phyloP scores from a whole-genome alignment of 2,329 filamentous ascomycete genomes.

The Verticillium tricorpus region DNA sequence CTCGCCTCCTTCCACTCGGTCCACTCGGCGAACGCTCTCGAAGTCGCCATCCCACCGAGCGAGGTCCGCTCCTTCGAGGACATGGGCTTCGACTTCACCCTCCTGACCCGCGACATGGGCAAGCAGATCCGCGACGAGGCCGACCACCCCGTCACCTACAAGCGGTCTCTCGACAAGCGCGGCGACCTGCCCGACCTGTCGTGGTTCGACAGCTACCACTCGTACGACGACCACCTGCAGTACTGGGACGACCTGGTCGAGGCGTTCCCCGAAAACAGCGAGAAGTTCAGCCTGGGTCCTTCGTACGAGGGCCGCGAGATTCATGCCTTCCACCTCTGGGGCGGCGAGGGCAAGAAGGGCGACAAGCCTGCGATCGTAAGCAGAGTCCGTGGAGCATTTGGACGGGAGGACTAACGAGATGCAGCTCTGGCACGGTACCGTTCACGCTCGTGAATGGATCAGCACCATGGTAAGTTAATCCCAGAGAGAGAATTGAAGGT shows the following conservation, averaged over 20 bases:
- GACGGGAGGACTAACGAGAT: neutral
- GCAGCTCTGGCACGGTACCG: constrained; percentile 40
- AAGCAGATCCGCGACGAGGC: constrained; percentile 22
- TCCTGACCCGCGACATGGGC: constrained; percentile 22
- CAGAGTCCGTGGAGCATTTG: no score
- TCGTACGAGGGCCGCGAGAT: constrained; percentile 47
- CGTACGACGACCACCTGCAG: constrained; percentile 45
- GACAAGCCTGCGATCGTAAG: constrained; percentile 37
- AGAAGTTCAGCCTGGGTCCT: constrained; percentile 37
- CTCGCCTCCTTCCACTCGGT: constrained; percentile 16
- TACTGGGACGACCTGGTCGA: constrained; percentile 43
- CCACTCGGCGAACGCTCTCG: constrained; percentile 21
- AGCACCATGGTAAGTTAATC: constrained; percentile 51
- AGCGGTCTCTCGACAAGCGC: constrained; percentile 11
- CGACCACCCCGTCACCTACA: constrained; percentile 16
- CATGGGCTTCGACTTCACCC: constrained; percentile 17
- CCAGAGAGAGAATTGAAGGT: neutral
- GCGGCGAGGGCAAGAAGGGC: constrained; percentile 29
- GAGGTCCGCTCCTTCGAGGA: constrained; percentile 20
- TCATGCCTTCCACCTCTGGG: constrained; percentile 52
- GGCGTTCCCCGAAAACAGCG: constrained; percentile 38
- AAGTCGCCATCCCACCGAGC: constrained; percentile 25
- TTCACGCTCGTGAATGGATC: constrained; percentile 53
- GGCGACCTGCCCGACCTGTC: constrained; percentile 28
- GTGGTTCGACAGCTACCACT: constrained; percentile 51